Evolutionary conservation across 345 rosid species (phyloP).

Genomic region (Adansonia digitata): DNA sequence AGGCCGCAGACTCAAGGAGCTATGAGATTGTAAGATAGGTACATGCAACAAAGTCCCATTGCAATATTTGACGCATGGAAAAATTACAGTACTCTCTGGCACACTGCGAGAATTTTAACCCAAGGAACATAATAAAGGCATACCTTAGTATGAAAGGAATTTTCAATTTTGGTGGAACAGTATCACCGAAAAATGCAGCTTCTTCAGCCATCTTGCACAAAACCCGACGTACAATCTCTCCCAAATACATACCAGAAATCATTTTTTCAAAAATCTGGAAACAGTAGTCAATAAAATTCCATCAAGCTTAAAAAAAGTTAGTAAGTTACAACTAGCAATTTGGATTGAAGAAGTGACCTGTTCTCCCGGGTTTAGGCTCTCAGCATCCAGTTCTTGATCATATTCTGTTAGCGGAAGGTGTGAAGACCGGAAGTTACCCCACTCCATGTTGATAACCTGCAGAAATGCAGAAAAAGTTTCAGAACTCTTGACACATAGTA

Average conservation of each 20-base stretch:
- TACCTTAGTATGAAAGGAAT: slow-evolving; percentile 66
- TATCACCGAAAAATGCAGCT: slow-evolving; percentile 63
- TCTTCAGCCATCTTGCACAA: slow-evolving; percentile 62
- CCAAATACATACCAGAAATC: slow-evolving; percentile 82
- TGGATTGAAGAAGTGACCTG: slow-evolving; percentile 39
- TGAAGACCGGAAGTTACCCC: slow-evolving; percentile 71
- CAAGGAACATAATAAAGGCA: not conserved
- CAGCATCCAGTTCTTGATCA: slow-evolving; percentile 51
- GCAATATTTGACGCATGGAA: not conserved
- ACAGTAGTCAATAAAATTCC: slow-evolving; percentile 17
- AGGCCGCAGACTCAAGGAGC: not conserved
- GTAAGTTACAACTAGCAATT: not conserved
- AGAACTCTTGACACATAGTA: not conserved
- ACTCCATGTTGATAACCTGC: slow-evolving; percentile 81
- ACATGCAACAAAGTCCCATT: not conserved
- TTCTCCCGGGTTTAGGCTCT: slow-evolving; percentile 69
- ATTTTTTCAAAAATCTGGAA: slow-evolving; percentile 63
- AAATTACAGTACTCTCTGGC: not conserved
- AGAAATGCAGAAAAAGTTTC: not conserved
- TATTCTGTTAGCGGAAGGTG: slow-evolving; percentile 66
- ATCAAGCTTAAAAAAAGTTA: not conserved
- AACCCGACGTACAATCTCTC: slow-evolving; percentile 64
- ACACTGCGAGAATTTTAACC: not conserved
- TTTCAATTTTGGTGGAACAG: slow-evolving; percentile 55
- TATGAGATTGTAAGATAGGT: not conserved